Conservation (phyloP, 495 filamentous ascomycete species). For the Lepraria neglecta region DNA sequence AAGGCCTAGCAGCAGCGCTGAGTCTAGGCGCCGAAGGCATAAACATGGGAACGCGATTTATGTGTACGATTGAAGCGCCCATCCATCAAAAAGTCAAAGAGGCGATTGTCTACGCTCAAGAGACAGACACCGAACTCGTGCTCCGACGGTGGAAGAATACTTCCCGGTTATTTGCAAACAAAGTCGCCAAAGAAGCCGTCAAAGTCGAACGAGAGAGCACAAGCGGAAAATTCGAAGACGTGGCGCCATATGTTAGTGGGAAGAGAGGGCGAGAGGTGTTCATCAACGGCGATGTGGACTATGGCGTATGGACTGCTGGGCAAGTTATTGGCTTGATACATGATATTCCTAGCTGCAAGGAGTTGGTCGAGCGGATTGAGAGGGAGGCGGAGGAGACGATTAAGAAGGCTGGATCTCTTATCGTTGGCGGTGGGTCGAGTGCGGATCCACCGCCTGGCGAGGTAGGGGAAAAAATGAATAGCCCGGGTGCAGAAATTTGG, state of each 20-base stretch:
- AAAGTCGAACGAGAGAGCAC: slow-evolving; percentile 79
- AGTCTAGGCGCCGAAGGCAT: slow-evolving; percentile 87
- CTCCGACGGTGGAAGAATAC: slow-evolving; percentile 93
- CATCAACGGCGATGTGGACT: slow-evolving; percentile 82
- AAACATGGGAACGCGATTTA: slow-evolving; percentile 87
- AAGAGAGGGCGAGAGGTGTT: slow-evolving; percentile 90
- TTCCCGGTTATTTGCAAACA: slow-evolving; percentile 78
- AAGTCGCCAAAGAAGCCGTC: slow-evolving; percentile 71
- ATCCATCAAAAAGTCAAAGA: slow-evolving; percentile 92
- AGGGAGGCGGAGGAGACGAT: slow-evolving; percentile 51
- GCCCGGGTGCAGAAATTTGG: slow-evolving; percentile 36
- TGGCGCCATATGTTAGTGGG: slow-evolving; percentile 84
- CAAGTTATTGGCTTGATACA: slow-evolving; percentile 67
- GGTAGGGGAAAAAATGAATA: slow-evolving; percentile 29
- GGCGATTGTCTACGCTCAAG: slow-evolving; percentile 78
- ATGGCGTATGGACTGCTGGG: slow-evolving; percentile 75
- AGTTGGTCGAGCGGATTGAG: slow-evolving; percentile 55
- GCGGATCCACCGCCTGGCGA: slow-evolving; percentile 8
- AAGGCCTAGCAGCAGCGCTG: slow-evolving; percentile 89
- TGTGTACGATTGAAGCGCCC: slow-evolving; percentile 62
- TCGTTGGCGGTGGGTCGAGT: not conserved
- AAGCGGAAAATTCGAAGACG: slow-evolving; percentile 84
- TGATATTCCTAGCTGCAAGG: slow-evolving; percentile 59
- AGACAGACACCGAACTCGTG: slow-evolving; percentile 86
- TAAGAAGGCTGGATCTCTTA: slow-evolving; percentile 2